phyloP scores from a whole-genome alignment of 768 basidiomycete genomes.

The Kwoniella dendrophila region DNA sequence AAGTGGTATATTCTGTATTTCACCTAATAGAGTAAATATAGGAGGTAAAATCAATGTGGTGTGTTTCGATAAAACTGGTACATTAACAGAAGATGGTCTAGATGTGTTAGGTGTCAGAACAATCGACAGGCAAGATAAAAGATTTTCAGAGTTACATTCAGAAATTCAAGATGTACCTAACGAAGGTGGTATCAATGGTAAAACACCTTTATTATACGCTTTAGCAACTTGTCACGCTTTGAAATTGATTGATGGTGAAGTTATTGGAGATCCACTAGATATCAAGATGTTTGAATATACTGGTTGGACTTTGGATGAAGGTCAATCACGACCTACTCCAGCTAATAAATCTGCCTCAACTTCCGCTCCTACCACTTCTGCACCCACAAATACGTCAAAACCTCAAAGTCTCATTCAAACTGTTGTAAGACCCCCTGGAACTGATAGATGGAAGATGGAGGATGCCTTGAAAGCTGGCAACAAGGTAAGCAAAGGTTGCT shows the following conservation, averaged over 20 bases:
- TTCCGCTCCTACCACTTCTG: conserved; percentile 4
- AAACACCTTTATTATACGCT: conserved; percentile 85
- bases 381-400: conserved; percentile 57
- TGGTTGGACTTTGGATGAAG: conserved; percentile 93
- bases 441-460: conserved; percentile 82
- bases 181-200: conserved; percentile 63
- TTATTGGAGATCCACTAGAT: conserved; percentile 95
- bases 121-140: conserved; percentile 70
- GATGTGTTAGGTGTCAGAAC: conserved; percentile 93
- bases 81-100: conserved; percentile 94
- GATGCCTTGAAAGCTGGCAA: conserved; percentile 84
- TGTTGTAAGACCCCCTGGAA: conserved; percentile 94
- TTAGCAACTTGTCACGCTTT: conserved; percentile 95
- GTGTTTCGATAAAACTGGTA: conserved; percentile 99
- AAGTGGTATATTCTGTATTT: conserved; percentile 89
- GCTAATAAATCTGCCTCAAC: conserved; percentile 54
- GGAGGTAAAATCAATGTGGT: conserved; percentile 95
- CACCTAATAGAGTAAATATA: conserved; percentile 91
- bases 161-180: conserved; percentile 81
- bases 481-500: conserved; percentile 71
- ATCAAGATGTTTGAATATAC: conserved; percentile 99
- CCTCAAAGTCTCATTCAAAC: conserved; percentile 92
- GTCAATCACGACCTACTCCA: conserved; percentile 66
- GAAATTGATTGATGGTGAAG: conserved; percentile 80
- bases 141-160: conserved; percentile 86